Base-by-base conservation (phyloP, 2,329 filamentous ascomycete species). In the Conoideocrella luteorostrata region DNA sequence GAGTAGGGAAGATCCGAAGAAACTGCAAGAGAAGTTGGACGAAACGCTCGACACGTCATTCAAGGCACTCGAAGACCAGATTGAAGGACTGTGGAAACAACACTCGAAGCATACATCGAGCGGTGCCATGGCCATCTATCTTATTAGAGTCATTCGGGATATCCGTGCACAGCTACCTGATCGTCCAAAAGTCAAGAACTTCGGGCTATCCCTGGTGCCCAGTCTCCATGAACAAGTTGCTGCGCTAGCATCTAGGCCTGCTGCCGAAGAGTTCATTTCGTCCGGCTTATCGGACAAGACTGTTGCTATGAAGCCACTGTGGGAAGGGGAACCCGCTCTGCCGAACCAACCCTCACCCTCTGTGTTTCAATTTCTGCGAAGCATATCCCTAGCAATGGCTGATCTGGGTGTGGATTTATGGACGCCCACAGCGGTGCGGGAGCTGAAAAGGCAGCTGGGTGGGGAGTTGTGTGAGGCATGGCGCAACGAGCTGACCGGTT, bases 291-390 rank as follows among this genome's bases (percentile, higher is more conserved):
- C 68, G 1, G 61, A 66, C 37, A 74, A 66, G 43, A 65, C 56
- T 22, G 72, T 86, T 1, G 71, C 74, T 2, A 81, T 83, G 6
- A 74, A 81, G 41, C 72, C 77, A 1, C 69, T 96, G 0, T 96
- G 90, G 90, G 88, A 94, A 58, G 86, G 86, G 1, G 70, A 78
- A 29, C 86, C 86, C 0, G 71, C 79, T 21, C 61, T 95, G 33
- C 91, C 91, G 0, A 73, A 80, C 5, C 87, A 93, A 55, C 88
- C 88, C 1, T 91, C 88, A 0, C 82, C 87, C 0, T 72, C 74
- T 17, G 70, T 80, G 0, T 95, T 95, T 57, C 77, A 75, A 47
- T 82, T 94, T 43, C 57, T 96, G 39, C 78, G 80, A 20, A 71
- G 71, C 35, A 58, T 95, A 22, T 77, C 78, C 4, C 66, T 68